Base-by-base conservation (phyloP, 768 basidiomycete species). In the Tricholomella constricta region DNA sequence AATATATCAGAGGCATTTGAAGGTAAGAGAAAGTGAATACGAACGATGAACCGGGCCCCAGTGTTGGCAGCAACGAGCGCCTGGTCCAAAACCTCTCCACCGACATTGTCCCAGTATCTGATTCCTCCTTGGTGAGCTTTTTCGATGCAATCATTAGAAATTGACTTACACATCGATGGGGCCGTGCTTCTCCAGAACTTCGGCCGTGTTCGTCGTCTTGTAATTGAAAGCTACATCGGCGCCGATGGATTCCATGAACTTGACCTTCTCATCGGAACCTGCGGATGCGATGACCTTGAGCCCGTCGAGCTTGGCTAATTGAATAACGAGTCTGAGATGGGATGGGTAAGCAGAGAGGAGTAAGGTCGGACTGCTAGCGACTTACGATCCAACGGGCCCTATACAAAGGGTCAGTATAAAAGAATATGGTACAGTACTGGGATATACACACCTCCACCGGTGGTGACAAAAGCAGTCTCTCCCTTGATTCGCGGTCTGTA, bases 191-290 rank as follows among this genome's bases (percentile, higher is more conserved):
- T 64, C 62, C 34, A 91, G 68, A 2, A 86, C 71, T 10, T 84
- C 79, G 1, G 60, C 60, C 0, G 80, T 82, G 42, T 72, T 70
- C 0, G 72, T 72, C 0, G 78, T 88, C 75, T 91, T 87, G 70
- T 87, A 89, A 65, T 90, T 88, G 72, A 88, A 89, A 0, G 77
- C 82, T 6, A 85, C 78, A 58, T 91, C 87, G 0, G 82, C 81
- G 0, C 86, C 88, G n/a, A 87, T 58, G 2, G 76, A 74, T 44
- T 76, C 77, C 67, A 86, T 67, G 61, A 79, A 86, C 4, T 72
- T 64, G 6, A 90, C 85, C 66, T 91, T 90, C 46, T 86, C 84
- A n/a, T 89, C 85, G 0, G 81, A 80, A 1, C 89, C 86, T 0
- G 86, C 84, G 0, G 83, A 86, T 0, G 80, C 85, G 44, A 91